Evolutionary conservation across 371 early-diverging fungal genomes (phyloP).

Genomic region (Rhizopus sp.): DNA sequence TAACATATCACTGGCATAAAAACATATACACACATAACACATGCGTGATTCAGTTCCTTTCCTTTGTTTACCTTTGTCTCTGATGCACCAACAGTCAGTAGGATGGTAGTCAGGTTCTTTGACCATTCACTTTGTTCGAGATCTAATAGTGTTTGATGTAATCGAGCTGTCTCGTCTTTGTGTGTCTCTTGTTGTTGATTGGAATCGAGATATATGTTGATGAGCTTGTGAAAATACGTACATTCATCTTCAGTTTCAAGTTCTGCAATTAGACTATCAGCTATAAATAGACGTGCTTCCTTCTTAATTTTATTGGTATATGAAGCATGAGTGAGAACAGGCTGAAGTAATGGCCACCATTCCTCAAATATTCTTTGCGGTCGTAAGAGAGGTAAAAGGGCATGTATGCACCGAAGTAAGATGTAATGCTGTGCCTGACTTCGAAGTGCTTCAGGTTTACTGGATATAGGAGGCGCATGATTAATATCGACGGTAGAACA

Average conservation of each 20-base stretch:
- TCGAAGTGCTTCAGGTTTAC: slow-evolving; percentile 21
- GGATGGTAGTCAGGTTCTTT: slow-evolving; percentile 33
- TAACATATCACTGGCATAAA: not conserved
- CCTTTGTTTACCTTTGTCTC: slow-evolving; percentile 41
- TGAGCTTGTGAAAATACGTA: slow-evolving; percentile 28
- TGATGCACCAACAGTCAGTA: slow-evolving; percentile 42
- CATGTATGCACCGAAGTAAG: slow-evolving; percentile 36
- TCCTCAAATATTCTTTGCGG: slow-evolving; percentile 36
- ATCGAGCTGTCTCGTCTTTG: slow-evolving; percentile 21
- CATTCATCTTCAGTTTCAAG: slow-evolving; percentile 21
- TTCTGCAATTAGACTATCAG: slow-evolving; percentile 38
- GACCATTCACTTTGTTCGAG: slow-evolving; percentile 53
- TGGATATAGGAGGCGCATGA: slow-evolving; percentile 25
- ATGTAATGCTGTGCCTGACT: slow-evolving; percentile 42
- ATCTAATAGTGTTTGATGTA: slow-evolving; percentile 41
- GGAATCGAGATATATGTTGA: slow-evolving; percentile 38
- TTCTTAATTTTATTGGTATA: slow-evolving; percentile 41
- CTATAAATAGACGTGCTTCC: slow-evolving; percentile 34
- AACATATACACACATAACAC: not conserved
- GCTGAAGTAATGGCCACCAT: slow-evolving; percentile 37
- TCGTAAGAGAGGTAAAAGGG: slow-evolving; percentile 36
- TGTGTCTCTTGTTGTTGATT: slow-evolving; percentile 27
- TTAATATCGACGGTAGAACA: slow-evolving; percentile 17
- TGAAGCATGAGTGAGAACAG: slow-evolving; percentile 32
- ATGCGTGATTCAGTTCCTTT: not conserved